These are phyloP conservation scores for Phialocephala sp. DNA, from an alignment of 2,329 filamentous ascomycete genomes.

Conservation along the genomic window DNA sequence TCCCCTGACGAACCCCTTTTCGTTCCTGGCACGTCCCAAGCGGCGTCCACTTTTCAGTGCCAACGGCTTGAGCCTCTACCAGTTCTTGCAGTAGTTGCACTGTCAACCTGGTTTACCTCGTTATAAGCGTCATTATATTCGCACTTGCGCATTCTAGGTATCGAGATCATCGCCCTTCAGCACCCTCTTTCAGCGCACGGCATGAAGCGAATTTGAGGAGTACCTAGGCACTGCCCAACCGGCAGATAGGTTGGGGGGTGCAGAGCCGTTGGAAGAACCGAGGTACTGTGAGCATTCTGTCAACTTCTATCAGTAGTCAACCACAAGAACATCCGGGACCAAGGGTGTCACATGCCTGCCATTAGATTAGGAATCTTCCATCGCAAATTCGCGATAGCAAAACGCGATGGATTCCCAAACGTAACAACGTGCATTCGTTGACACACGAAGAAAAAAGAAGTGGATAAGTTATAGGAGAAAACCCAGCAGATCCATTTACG, in stretches of 20 bases:
- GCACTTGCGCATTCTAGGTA: background rate
- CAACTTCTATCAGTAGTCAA: background rate
- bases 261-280: background rate
- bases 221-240: background rate
- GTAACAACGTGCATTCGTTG: background rate
- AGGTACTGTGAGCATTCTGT: no score
- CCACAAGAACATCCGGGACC: background rate
- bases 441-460: background rate
- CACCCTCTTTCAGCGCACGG: slow-evolving; percentile 3
- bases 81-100: background rate
- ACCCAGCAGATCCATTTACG: background rate
- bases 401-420: background rate
- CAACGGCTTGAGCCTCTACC: background rate
- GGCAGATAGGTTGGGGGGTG: background rate
- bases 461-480: background rate
- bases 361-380: background rate
- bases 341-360: background rate
- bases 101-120: background rate
- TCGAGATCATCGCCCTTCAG: background rate
- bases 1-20: background rate
- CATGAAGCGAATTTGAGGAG: background rate
- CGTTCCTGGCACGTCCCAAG: no score
- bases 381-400: background rate
- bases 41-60: background rate
- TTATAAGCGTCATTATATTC: background rate